Evolutionary conservation across 139 green algal species (phyloP), one percentile per base, ranked within the genome.

Genomic region (Chloropicon primus): DNA sequence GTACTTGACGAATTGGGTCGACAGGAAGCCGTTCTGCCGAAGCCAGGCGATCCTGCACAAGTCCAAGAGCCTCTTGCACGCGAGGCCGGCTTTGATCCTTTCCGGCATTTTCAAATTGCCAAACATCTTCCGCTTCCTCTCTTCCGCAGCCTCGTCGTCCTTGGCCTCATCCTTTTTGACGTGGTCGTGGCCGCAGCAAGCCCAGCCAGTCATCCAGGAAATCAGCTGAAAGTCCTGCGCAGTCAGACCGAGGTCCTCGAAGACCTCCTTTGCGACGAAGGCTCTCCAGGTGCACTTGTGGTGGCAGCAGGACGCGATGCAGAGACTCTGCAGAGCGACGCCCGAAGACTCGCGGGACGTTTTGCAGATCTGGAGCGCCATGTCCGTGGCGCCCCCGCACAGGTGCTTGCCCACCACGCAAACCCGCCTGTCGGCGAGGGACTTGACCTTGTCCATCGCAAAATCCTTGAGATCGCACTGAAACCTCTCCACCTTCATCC

Each of bases 271-370:
- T 21, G 80, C 89, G 3, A 90, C 85, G 82, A 91, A 94, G 27
- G 88, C 74, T n/a, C 79, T 71, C 90, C 90, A 96, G 62, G 78
- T 82, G 84, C 88, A 94, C 27, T 87, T 81, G 84, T 96, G 91
- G 81, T 96, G 91, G 82, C 91, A 96, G 83, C 91, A 96, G 0
- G 91, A 90, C 0, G 90, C 91, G 0, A 96, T 72, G 2, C 82
- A 82, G 10, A 92, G 72, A 1, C 73, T 53, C 2, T 22, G 5
- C 22, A 80, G 24, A 24, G 72, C 28, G 21, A 25, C 89, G 89
- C 1, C 72, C 41, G 10, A n/a, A 5, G 17, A 62, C 10, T 17
- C 17, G 10, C 41, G 5, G 10, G 17, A 62, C 10, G 5, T 62
- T 62, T 5, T 17, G 78, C 26, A 90, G 72, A 10, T 73, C 53